phyloP scores from a whole-genome alignment of 2,329 filamentous ascomycete species.

The Sclerotinia spermophila region DNA sequence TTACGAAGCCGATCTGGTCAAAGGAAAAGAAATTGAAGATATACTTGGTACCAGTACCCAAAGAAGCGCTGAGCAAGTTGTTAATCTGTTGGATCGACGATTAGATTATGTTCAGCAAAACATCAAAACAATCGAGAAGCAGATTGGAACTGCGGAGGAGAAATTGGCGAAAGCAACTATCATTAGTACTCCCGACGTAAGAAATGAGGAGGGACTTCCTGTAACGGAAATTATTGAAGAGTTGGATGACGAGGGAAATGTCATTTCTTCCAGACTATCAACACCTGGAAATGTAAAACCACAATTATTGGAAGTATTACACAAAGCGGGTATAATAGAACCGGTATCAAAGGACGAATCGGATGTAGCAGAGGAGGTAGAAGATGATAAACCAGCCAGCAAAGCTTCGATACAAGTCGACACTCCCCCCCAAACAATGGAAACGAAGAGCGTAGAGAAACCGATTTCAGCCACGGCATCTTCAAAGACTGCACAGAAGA shows the following conservation, averaged over 20 bases:
- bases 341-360: conserved; percentile 11
- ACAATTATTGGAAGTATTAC: conserved; percentile 66
- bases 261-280: conserved; percentile 64
- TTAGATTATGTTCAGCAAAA: conserved; percentile 90
- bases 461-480: conserved; percentile 3
- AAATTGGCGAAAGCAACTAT: conserved; percentile 63
- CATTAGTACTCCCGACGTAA: conserved; percentile 56
- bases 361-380: conserved; percentile 14
- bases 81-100: conserved; percentile 66
- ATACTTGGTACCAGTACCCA: conserved; percentile 42
- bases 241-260: conserved; percentile 84
- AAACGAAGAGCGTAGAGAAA: background rate
- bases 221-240: conserved; percentile 91
- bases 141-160: conserved; percentile 62
- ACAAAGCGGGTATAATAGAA: conserved; percentile 65
- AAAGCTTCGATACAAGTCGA: conserved; percentile 17
- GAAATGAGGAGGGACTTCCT: conserved; percentile 67
- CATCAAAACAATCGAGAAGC: conserved; percentile 67
- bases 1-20: conserved; percentile 58
- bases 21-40: conserved; percentile 53
- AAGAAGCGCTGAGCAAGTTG: conserved; percentile 59
- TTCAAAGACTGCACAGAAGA: conserved; percentile 46
- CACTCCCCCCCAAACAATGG: background rate
- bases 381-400: conserved; percentile 16
- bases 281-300: conserved; percentile 65